These are phyloP conservation scores for Neonectria magnoliae DNA, from an alignment of 2,329 filamentous ascomycete species.

Conservation along the genomic window DNA sequence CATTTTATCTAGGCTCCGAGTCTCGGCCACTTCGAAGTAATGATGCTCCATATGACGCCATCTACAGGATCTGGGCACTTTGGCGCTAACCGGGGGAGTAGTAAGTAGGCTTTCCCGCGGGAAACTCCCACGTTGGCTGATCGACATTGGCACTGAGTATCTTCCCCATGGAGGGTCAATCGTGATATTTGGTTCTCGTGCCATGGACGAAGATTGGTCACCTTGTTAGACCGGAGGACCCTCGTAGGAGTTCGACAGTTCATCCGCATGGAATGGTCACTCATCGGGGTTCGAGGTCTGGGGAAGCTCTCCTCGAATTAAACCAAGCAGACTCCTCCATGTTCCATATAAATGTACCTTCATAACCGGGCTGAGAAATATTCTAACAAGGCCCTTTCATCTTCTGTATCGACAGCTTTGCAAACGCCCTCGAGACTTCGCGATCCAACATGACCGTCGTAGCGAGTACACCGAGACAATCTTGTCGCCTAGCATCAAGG, in stretches of 20 bases:
- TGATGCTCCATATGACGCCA: background rate
- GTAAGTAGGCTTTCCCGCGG: background rate
- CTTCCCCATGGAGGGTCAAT: background rate
- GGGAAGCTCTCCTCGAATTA: background rate
- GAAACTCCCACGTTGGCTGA: background rate
- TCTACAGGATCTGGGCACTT: background rate
- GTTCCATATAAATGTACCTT: background rate
- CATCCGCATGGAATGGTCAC: no score
- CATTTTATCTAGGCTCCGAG: constrained; percentile 9
- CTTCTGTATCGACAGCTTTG: background rate
- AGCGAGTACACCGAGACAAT: constrained; percentile 6
- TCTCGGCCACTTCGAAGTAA: constrained; percentile 1
- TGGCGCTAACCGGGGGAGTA: constrained; percentile 1
- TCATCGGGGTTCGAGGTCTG: background rate
- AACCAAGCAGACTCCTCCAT: background rate
- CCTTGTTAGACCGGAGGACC: background rate
- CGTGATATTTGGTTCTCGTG: background rate
- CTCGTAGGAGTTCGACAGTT: background rate
- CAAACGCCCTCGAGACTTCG: background rate
- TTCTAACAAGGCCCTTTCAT: background rate
- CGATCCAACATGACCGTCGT: constrained; percentile 1
- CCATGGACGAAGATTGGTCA: background rate
- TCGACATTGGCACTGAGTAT: background rate
- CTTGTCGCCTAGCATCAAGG: constrained; percentile 16
- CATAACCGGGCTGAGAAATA: background rate